Base-by-base conservation (phyloP, 2,329 filamentous ascomycete species). In the Arthrobotrys megalospora region DNA sequence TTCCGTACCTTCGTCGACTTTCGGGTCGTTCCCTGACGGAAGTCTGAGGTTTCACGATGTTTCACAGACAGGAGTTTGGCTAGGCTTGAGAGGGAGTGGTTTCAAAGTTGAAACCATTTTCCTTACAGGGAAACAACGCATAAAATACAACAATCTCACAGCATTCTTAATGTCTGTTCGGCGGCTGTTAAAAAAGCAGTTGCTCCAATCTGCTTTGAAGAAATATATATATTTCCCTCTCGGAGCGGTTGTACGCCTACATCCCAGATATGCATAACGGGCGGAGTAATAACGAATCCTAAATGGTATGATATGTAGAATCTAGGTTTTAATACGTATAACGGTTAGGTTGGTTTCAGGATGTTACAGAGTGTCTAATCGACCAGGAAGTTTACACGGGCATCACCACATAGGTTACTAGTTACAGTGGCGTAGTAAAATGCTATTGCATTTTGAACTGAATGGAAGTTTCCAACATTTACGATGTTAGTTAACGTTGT, bases 301-400 rank as follows among this genome's bases (percentile, higher is more conserved):
- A 28, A 5, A 28, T 28, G 5, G 24, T 28, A 28, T 28, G 24
- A 28, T 5, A 7, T n/a, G 10, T 6, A 47, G n/a, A 47, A 47
- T 47, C n/a, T 8, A 21, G 43, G 7, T 21, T 10, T 7, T 19
- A 7, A 21, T 1, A 28, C 28, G 16, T 52, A 53, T 34, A 53
- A 16, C 50, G 4, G 21, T 53, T 34, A 53, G 50, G 50, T 34
- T 53, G 24, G 50, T 53, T 53, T 53, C 50, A 53, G 50, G 50
- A 53, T 53, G 50, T 53, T 34, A 53, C 50, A 53, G 28, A 53
- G 50, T 50, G 47, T 50, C 47, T 50, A 50, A 50, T 28, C 47
- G 14, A 28, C 47, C 11, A 50, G 47, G 47, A 50, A 50, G 47
- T n/a, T 6, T 11, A 28, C 21, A 14, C 47, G 24, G 34, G 34